These are phyloP conservation scores for Penicillium hesseltinei DNA, from an alignment of 2,329 filamentous ascomycete genomes.

Conservation along the genomic window DNA sequence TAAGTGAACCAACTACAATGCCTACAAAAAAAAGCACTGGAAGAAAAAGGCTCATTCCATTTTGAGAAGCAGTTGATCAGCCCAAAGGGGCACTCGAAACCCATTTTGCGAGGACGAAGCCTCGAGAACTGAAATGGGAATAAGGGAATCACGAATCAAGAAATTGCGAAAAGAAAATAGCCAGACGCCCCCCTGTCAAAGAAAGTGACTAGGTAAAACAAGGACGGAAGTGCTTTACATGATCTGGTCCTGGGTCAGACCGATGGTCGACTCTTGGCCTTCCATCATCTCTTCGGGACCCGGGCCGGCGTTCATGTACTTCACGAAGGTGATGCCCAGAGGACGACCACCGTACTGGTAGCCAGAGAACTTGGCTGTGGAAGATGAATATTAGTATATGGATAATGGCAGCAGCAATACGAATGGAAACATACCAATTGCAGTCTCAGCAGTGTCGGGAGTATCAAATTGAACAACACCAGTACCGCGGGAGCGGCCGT, in stretches of 20 bases:
- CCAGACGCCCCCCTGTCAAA: conserved; percentile 8
- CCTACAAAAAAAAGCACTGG: background rate
- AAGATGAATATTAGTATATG: conserved; percentile 22
- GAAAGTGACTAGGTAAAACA: conserved; percentile 6
- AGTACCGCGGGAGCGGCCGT: conserved; percentile 88
- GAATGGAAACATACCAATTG: conserved; percentile 61
- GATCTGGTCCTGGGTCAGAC: conserved; percentile 95
- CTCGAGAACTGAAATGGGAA: conserved; percentile 17
- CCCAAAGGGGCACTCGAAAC: conserved; percentile 9
- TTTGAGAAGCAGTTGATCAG: conserved; percentile 5
- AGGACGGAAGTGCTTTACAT: conserved; percentile 60
- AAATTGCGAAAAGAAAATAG: conserved; percentile 7
- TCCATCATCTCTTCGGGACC: conserved; percentile 77
- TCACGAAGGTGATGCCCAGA: conserved; percentile 88
- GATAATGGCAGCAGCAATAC: background rate
- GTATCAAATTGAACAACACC: conserved; percentile 94
- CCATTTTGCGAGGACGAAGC: conserved; percentile 6
- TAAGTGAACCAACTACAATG: background rate
- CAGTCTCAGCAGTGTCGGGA: conserved; percentile 80
- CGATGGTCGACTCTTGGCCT: conserved; percentile 64
- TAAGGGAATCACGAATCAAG: conserved; percentile 25
- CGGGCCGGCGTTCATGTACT: conserved; percentile 71
- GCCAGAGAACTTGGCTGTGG: conserved; percentile 82
- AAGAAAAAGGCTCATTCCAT: background rate
- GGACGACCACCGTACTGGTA: conserved; percentile 97